phyloP scores from a whole-genome alignment of 1,139 yeast species.

The Candida smagusa region DNA sequence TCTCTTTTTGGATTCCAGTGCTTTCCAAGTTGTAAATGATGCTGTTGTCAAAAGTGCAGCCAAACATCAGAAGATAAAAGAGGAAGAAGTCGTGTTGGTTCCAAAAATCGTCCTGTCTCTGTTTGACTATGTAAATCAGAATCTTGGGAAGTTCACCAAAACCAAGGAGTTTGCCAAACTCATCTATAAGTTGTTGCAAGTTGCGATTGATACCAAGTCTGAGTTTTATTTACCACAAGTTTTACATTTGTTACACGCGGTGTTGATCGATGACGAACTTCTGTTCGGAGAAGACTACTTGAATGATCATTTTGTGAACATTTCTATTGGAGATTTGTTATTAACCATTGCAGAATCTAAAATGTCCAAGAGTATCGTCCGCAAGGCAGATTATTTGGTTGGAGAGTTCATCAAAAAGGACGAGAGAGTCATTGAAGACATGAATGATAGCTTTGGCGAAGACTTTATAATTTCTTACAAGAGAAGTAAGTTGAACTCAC shows the following conservation, averaged over 20 bases:
- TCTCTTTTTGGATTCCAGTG: slow-evolving; percentile 31
- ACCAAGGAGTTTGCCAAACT: slow-evolving; percentile 53
- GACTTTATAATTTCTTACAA: slow-evolving; percentile 45
- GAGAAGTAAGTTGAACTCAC: slow-evolving; percentile 16
- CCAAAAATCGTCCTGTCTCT: slow-evolving; percentile 32
- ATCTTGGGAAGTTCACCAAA: slow-evolving; percentile 52
- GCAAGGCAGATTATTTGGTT: slow-evolving; percentile 56
- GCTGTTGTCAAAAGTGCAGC: slow-evolving; percentile 27
- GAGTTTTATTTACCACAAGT: slow-evolving; percentile 55
- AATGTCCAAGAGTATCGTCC: slow-evolving; percentile 45
- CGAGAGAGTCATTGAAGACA: slow-evolving; percentile 45
- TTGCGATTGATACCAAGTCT: slow-evolving; percentile 48
- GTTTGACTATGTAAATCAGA: slow-evolving; percentile 32
- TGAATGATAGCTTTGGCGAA: slow-evolving; percentile 57
- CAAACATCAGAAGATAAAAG: slow-evolving; percentile 25
- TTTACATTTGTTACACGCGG: slow-evolving; percentile 67
- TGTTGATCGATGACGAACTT: slow-evolving; percentile 52
- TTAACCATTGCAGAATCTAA: slow-evolving; percentile 49
- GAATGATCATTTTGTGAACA: slow-evolving; percentile 45
- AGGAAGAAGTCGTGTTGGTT: slow-evolving; percentile 40
- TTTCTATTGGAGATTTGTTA: slow-evolving; percentile 56
- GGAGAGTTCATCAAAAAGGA: slow-evolving; percentile 49
- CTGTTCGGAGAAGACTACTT: slow-evolving; percentile 36
- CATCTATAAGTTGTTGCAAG: slow-evolving; percentile 52
- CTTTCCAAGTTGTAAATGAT: slow-evolving; percentile 34